These are phyloP conservation scores for Entrophospora sp. DNA, from an alignment of 192 early-diverging fungal species.

Conservation along the genomic window DNA sequence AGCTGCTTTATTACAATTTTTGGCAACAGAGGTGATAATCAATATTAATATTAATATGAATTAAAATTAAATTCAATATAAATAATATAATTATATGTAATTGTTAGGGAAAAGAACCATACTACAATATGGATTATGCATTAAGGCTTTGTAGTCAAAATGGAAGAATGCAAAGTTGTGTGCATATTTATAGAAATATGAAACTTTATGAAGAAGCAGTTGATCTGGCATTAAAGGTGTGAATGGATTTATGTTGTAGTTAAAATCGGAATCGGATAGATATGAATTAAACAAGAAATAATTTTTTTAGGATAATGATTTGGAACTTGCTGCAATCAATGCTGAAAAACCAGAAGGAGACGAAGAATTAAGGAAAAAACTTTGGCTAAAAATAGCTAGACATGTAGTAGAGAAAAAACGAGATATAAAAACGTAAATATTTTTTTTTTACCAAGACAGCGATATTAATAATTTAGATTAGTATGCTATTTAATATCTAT, in stretches of 20 bases:
- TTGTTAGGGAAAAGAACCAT: constrained; percentile 70
- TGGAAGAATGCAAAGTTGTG: constrained; percentile 74
- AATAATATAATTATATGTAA: no score
- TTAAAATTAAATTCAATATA: no score
- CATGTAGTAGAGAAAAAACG: constrained; percentile 79
- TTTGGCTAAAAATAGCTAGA: constrained; percentile 92
- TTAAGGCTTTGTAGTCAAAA: constrained; percentile 81
- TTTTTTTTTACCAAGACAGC: no score
- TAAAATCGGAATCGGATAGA: not conserved
- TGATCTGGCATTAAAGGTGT: constrained; percentile 74
- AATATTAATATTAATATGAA: constrained; percentile 11
- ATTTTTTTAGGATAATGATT: constrained; percentile 56
- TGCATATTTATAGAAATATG: constrained; percentile 83
- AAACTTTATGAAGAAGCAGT: constrained; percentile 90
- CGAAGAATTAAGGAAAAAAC: constrained; percentile 64
- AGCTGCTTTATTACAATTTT: constrained; percentile 63
- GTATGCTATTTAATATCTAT: no score
- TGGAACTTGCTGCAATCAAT: constrained; percentile 85
- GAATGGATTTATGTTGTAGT: not conserved
- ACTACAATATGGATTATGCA: constrained; percentile 88
- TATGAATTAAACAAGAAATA: no score
- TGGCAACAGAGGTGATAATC: constrained; percentile 67
- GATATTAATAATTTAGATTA: no score
- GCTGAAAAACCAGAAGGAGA: constrained; percentile 91
- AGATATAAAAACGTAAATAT: constrained; percentile 67